Conservation (phyloP, 805 yeast genomes). For the Ogataea paraovalis region DNA sequence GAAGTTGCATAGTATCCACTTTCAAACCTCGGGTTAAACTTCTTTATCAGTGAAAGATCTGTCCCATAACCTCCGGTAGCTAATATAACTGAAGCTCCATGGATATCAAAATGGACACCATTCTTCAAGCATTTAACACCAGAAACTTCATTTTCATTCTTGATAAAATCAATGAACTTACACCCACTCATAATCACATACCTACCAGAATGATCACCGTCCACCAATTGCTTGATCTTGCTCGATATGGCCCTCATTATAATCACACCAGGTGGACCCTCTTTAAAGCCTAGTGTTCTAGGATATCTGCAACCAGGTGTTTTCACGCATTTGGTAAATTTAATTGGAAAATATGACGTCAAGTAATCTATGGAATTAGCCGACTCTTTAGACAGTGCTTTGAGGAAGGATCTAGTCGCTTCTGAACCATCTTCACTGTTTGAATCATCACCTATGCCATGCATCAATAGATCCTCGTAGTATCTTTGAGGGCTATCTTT, state of each 20-base stretch:
- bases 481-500: conserved; percentile 64
- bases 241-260: conserved; percentile 48
- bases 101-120: conserved; percentile 20
- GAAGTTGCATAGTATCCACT: conserved; percentile 41
- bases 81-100: conserved; percentile 51
- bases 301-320: conserved; percentile 12
- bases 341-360: conserved; percentile 55
- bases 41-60: conserved; percentile 15
- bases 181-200: conserved; percentile 29
- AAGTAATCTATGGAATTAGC: conserved; percentile 70
- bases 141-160: conserved; percentile 17
- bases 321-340: conserved; percentile 21
- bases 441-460: conserved; percentile 41
- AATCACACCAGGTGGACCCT: conserved; percentile 55
- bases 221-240: conserved; percentile 35
- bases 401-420: conserved; percentile 36
- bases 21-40: background rate
- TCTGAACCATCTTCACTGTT: conserved; percentile 51
- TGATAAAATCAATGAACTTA: conserved; percentile 37
- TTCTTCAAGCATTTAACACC: conserved; percentile 27
- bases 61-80: conserved; percentile 69
- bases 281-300: conserved; percentile 12
- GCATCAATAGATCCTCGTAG: conserved; percentile 56
- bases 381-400: conserved; percentile 52
- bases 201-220: conserved; percentile 35